Percentiles rank a stretch among this genome's conserved stretches.
Evolutionary conservation across 192 early-diverging fungal species (phyloP).

Genomic region (Entomortierella lignicola): DNA sequence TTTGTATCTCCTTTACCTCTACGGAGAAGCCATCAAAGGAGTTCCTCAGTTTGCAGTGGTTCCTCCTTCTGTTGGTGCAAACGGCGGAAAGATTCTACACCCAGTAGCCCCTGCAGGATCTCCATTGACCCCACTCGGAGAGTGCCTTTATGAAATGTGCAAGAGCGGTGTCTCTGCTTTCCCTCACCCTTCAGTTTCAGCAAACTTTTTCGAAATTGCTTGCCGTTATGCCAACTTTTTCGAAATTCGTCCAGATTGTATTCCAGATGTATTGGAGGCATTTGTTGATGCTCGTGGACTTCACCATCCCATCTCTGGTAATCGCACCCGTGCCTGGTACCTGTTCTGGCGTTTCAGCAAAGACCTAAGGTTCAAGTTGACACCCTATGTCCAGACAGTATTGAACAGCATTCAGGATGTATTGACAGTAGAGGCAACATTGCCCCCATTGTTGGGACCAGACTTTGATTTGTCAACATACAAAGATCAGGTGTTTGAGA

Average conservation of each 20-base stretch:
- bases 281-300: slow-evolving; percentile 85
- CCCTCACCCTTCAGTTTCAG: slow-evolving; percentile 78
- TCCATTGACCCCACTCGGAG: slow-evolving; percentile 42
- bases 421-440: slow-evolving; percentile 75
- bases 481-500: slow-evolving; percentile 63
- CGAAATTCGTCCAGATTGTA: slow-evolving; percentile 67
- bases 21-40: slow-evolving; percentile 74
- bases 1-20: slow-evolving; percentile 79
- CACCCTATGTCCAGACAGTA: slow-evolving; percentile 71
- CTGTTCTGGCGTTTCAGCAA: slow-evolving; percentile 89
- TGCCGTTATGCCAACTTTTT: slow-evolving; percentile 80
- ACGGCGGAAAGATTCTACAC: slow-evolving; percentile 37
- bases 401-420: slow-evolving; percentile 75
- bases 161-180: slow-evolving; percentile 72
- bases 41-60: slow-evolving; percentile 56
- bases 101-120: slow-evolving; percentile 34
- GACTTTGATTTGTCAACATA: slow-evolving; percentile 58
- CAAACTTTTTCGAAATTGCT: slow-evolving; percentile 81
- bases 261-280: slow-evolving; percentile 75
- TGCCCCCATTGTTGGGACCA: slow-evolving; percentile 56
- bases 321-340: slow-evolving; percentile 88
- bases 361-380: slow-evolving; percentile 67
- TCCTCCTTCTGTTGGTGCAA: slow-evolving; percentile 37
- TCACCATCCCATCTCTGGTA: slow-evolving; percentile 74
- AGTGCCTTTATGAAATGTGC: slow-evolving; percentile 50